Base-by-base conservation (phyloP, 345 rosid species). In the Eucalyptus grandis region DNA sequence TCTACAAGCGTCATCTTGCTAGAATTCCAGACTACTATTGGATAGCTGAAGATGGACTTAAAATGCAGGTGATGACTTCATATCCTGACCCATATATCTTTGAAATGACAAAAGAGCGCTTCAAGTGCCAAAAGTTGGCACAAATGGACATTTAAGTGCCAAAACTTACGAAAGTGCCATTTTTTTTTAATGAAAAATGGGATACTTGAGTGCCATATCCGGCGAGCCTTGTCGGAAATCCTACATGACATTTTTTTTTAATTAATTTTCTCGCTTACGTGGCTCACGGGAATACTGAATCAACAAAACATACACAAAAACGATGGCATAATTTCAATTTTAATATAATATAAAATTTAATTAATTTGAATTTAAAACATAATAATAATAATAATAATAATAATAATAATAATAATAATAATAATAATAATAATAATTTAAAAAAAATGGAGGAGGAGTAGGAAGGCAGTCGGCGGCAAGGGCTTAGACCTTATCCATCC, bases 31-130 rank as follows among this genome's bases (percentile, higher is more conserved):
- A 96, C 85, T 96, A 91, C 87, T 94, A 91, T 86, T 96, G 97
- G 98, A 49, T 96, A 27, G 97, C 97, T 11, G 95, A 96, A 93
- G 98, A 96, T 87, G 97, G 97, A 16, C 43, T 96, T 91, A 96
- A 95, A 91, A 90, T 96, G 92, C 95, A 94, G 94, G 95, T 91
- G 21, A 43, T 2, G 2, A 67, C 80, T 8, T 67, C 11, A 67
- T 67, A 67, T 67, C 40, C 2, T 67, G 6, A 67, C 22, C 80
- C 10, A 6, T n/a, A 3, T 67, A 67, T 67, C 80, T 67, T 67
- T 15, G 80, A 67, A 67, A n/a, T 67, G 22, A 40, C 0, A 14
- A 14, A 50, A 50, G 7, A 50, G 0, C 0, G 0, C 53, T 14
- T 50, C 1, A 50, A 50, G 3, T 50, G 1, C 1, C 3, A 50